These are phyloP conservation scores for Pholiota microspora DNA, from an alignment of 768 basidiomycete species.

Conservation along the genomic window DNA sequence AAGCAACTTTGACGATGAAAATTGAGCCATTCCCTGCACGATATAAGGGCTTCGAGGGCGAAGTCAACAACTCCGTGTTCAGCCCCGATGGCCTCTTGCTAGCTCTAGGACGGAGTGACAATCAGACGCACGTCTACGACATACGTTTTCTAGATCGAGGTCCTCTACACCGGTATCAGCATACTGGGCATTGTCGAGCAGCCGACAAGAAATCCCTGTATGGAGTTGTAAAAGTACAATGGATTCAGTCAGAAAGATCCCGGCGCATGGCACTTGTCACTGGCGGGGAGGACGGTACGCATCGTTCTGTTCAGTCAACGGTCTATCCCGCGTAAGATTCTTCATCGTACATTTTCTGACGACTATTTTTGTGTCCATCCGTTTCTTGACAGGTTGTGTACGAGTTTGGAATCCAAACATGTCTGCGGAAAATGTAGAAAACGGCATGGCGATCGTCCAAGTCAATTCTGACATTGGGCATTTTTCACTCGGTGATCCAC, in stretches of 20 bases:
- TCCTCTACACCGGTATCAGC: constrained; percentile 46
- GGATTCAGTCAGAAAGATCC: constrained; percentile 42
- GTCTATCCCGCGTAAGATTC: neutral
- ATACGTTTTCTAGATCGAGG: constrained; percentile 47
- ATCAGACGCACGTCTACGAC: constrained; percentile 62
- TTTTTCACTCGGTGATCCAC: constrained; percentile 59
- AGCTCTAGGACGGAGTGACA: constrained; percentile 59
- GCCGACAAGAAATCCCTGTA: constrained; percentile 32
- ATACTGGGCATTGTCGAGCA: constrained; percentile 33
- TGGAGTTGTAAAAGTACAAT: constrained; percentile 52
- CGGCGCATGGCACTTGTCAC: constrained; percentile 47
- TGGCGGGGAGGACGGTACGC: constrained; percentile 63
- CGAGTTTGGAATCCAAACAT: constrained; percentile 61
- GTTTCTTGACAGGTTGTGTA: constrained; percentile 52
- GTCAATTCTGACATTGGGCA: constrained; percentile 54
- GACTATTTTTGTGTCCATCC: neutral
- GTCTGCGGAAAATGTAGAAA: constrained; percentile 33
- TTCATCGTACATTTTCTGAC: neutral
- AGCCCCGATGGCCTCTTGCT: constrained; percentile 63
- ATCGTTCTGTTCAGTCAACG: too few relatives aligned
- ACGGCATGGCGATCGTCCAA: constrained; percentile 51
- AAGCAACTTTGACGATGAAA: constrained; percentile 25
- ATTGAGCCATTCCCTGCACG: constrained; percentile 34
- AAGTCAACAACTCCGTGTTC: constrained; percentile 50
- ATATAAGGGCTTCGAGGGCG: constrained; percentile 26